These are phyloP conservation scores for Davidsoniella virescens DNA, from an alignment of 2,329 filamentous ascomycete genomes.

Conservation along the genomic window DNA sequence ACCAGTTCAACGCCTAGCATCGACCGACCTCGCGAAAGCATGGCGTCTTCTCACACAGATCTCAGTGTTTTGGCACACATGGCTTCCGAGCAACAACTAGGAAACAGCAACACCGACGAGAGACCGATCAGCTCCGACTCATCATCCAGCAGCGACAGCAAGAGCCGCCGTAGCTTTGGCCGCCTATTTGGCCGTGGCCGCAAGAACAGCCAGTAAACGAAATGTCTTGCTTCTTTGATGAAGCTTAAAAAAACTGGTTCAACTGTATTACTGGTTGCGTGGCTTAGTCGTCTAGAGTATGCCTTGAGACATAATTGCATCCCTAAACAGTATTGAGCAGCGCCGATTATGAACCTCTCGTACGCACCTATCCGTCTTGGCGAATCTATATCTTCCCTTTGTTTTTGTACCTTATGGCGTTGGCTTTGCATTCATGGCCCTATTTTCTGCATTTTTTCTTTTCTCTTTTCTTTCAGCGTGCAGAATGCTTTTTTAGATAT, in stretches of 20 bases:
- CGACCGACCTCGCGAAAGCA: conserved; percentile 1
- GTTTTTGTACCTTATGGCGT: no score
- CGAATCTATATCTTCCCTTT: no score
- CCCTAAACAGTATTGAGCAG: no score
- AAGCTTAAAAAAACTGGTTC: no score
- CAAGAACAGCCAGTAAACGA: conserved; percentile 8
- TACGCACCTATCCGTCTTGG: no score
- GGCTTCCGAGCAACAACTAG: neutral
- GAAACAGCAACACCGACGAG: neutral
- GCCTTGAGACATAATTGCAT: no score
- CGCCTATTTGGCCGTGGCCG: conserved; percentile 5
- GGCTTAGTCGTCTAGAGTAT: no score
- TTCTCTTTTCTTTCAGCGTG: neutral
- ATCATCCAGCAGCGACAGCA: conserved; percentile 2
- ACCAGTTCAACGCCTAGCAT: conserved; percentile 1
- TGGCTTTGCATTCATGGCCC: neutral
- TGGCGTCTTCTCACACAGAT: neutral
- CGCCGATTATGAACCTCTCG: no score
- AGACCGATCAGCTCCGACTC: conserved; percentile 9
- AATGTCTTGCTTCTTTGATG: neutral
- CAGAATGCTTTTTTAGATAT: neutral
- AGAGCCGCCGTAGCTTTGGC: conserved; percentile 4
- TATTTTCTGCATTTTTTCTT: neutral
- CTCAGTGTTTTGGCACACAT: neutral
- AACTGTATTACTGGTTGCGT: no score